A percentile compares a stretch with the other conserved stretches of the same genome.
phyloP scores from a whole-genome alignment of 2,329 filamentous ascomycete genomes.

The Aureobasidium sp. region DNA sequence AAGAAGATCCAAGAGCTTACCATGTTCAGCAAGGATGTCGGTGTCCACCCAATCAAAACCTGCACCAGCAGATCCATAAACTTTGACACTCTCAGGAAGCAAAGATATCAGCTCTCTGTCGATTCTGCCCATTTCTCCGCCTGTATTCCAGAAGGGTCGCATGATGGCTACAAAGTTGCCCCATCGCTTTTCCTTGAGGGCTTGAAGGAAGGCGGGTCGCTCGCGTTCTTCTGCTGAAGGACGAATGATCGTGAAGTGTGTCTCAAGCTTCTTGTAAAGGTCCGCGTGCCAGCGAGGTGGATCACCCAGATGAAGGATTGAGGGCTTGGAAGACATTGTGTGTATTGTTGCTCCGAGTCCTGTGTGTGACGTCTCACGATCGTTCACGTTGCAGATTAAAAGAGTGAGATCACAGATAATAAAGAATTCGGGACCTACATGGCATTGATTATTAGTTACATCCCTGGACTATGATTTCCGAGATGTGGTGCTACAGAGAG shows the following conservation, averaged over 20 bases:
- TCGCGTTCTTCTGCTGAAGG: constrained; percentile 30
- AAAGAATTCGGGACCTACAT: background rate
- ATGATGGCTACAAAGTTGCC: constrained; percentile 41
- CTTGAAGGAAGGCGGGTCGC: constrained; percentile 28
- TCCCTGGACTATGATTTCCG: constrained; percentile 6
- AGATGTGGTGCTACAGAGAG: background rate
- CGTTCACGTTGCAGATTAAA: too few relatives aligned
- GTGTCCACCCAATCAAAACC: constrained; percentile 58
- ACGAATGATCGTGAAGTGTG: constrained; percentile 30
- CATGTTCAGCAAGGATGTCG: constrained; percentile 47
- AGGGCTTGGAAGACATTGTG: constrained; percentile 23
- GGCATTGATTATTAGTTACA: background rate
- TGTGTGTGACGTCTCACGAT: background rate
- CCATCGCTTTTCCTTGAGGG: constrained; percentile 29
- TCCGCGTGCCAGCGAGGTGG: constrained; percentile 38
- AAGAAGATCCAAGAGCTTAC: background rate
- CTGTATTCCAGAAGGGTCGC: constrained; percentile 55
- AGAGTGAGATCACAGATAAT: too few relatives aligned
- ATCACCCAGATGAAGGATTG: constrained; percentile 36
- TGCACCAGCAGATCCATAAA: constrained; percentile 54
- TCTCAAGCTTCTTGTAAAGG: constrained; percentile 29
- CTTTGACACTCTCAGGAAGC: constrained; percentile 44
- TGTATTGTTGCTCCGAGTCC: background rate
- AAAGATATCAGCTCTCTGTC: constrained; percentile 49
- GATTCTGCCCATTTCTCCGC: constrained; percentile 57